These are phyloP conservation scores for Dissophora globulifera DNA, from an alignment of 192 early-diverging fungal species.

Conservation along the genomic window DNA sequence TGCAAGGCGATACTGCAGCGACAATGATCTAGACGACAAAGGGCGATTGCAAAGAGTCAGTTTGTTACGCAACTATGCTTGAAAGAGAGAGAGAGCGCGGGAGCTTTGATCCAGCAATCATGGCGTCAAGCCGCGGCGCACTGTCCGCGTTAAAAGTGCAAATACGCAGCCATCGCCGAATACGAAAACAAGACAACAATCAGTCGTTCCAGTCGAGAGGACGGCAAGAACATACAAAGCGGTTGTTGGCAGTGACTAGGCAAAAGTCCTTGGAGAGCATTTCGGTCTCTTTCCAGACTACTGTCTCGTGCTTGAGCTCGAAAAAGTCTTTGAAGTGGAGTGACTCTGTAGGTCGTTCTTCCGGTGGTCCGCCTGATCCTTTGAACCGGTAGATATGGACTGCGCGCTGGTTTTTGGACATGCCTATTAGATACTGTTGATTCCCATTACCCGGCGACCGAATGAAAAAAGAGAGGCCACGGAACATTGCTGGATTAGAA, in stretches of 20 bases:
- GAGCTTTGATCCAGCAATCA: not conserved
- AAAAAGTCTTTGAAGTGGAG: slow-evolving; percentile 42
- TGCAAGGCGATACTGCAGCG: slow-evolving; percentile 61
- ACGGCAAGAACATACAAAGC: slow-evolving; percentile 56
- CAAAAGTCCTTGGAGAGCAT: slow-evolving; percentile 72
- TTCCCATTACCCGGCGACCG: no score
- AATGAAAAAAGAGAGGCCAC: not conserved
- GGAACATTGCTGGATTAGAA: slow-evolving; percentile 19
- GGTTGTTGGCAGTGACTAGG: slow-evolving; percentile 64
- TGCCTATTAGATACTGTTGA: slow-evolving; percentile 51
- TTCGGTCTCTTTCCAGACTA: slow-evolving; percentile 47
- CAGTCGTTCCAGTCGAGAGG: no score
- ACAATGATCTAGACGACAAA: slow-evolving; percentile 63
- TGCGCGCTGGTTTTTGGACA: slow-evolving; percentile 44
- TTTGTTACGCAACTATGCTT: no score
- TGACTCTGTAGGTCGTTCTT: slow-evolving; percentile 11
- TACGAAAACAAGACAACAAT: no score
- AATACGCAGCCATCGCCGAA: no score
- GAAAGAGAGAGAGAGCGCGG: not conserved
- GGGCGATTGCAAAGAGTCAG: no score
- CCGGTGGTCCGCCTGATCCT: slow-evolving; percentile 31
- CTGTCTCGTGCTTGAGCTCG: slow-evolving; percentile 42
- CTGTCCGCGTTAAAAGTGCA: no score
- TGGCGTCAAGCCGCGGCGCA: no score
- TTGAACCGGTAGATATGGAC: slow-evolving; percentile 50